Conservation (phyloP, 164 flowering plant species). For the Kingdonia uniflora region DNA sequence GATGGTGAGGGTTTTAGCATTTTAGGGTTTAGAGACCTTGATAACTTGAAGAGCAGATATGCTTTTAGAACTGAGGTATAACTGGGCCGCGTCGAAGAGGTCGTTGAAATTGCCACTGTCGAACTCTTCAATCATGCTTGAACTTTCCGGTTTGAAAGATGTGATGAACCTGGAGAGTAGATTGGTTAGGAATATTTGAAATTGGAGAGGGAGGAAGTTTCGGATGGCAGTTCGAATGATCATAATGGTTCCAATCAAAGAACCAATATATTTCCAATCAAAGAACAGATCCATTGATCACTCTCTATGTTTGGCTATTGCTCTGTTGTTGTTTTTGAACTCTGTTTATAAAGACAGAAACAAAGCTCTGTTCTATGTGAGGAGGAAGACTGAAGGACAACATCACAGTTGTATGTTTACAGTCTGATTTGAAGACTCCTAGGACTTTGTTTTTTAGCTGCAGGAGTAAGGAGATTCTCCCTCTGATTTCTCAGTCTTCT, state of each 20-base stretch:
- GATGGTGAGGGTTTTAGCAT: slow-evolving; percentile 15
- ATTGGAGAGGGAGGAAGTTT: slow-evolving; percentile 22
- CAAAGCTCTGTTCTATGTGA: no score
- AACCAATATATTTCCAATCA: slow-evolving; percentile 26
- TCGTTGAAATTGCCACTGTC: slow-evolving; percentile 19
- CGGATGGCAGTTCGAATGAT: slow-evolving; percentile 14
- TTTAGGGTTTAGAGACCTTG: slow-evolving; percentile 18
- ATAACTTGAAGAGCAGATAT: slow-evolving; percentile 14
- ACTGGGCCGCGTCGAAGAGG: slow-evolving; percentile 17
- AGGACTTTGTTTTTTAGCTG: no score
- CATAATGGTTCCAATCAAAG: slow-evolving; percentile 19
- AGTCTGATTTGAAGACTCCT: no score
- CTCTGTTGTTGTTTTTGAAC: background rate
- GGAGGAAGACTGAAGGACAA: no score
- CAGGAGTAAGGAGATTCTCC: no score
- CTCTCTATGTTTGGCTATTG: background rate
- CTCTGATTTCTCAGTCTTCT: no score
- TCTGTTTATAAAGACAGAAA: no score
- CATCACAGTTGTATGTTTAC: no score
- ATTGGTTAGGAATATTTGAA: slow-evolving; percentile 9
- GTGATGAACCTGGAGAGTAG: slow-evolving; percentile 10
- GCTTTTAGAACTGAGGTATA: slow-evolving; percentile 20
- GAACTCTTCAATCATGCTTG: slow-evolving; percentile 21
- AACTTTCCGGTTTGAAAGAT: slow-evolving; percentile 6
- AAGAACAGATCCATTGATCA: slow-evolving; percentile 12